Base-by-base conservation (phyloP, 2,329 filamentous ascomycete genomes). In the Fusarium sp. region DNA sequence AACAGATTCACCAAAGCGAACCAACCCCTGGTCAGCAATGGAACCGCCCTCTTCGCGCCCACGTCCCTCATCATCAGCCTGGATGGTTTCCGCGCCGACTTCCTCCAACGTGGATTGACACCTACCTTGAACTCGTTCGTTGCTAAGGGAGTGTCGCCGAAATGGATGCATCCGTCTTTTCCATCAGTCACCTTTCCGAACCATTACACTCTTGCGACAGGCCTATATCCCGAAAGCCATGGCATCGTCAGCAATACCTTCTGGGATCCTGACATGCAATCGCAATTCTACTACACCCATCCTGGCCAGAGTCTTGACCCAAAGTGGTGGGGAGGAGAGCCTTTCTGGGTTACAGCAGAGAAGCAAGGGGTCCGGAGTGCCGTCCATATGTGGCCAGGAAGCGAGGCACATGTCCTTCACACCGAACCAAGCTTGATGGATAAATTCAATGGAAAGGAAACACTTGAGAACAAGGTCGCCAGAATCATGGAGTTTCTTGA, bases 361-460 rank as follows among this genome's bases (percentile, higher is more conserved):
- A 90, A 89, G 65, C 92, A 94, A 75, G 93, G 93, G 11, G 86
- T 97, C 38, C 89, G 90, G 64, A 91, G 92, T 36, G 96, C 94
- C 2, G 91, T 99, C 32, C 96, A 99, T 81, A 99, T 99, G 96
- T 99, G 96, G 96, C 96, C 96, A 4, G 96, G 96, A 5, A 97
- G 94, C 48, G 96, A 99, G 83, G 95, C 95, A 11, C 92, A 94
- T 80, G 93, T 97, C 69, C 87, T 90, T 18, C 86, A 88, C n/a
- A 85, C 91, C 24, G 91, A 95, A 72, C 94, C 95, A 6, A 91
- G 90, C 15, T 94, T 94, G 78, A 82, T 98, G 55, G 96, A 98
- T 84, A 92, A 91, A 77, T 99, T 89, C 84, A 96, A 98, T 75
- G 91, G 90, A 14, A 89, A 92, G 1, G 95, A 98, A 83, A 80